Conservation (phyloP, 1,284 basidiomycete genomes). For the Somion occarium region DNA sequence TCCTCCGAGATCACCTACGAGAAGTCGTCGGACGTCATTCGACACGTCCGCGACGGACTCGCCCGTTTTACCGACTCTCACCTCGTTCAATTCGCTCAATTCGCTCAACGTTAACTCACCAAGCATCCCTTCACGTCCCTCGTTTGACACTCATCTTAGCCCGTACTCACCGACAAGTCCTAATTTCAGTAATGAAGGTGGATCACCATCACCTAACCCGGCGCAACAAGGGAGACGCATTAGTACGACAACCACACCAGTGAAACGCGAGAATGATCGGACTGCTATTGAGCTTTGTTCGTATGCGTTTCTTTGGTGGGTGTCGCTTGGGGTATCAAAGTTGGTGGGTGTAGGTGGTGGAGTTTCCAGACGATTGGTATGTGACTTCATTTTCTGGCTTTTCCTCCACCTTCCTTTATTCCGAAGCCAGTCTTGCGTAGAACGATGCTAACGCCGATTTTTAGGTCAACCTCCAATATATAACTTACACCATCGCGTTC, state of each 20-base stretch:
- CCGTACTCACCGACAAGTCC: no score
- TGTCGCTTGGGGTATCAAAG: slow-evolving; percentile 40
- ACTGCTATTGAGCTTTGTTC: slow-evolving; percentile 72
- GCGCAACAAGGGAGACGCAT: no score
- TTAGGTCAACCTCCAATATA: slow-evolving; percentile 86
- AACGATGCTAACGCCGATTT: background rate
- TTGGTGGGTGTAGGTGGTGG: slow-evolving; percentile 38
- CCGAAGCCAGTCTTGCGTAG: background rate
- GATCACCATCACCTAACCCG: no score
- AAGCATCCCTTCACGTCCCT: no score
- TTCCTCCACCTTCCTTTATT: background rate
- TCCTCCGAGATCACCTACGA: background rate
- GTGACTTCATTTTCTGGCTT: slow-evolving; percentile 4
- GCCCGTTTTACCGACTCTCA: no score
- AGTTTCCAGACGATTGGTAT: slow-evolving; percentile 77
- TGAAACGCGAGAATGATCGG: slow-evolving; percentile 56
- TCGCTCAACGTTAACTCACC: no score
- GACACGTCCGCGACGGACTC: no score
- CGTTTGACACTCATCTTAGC: no score
- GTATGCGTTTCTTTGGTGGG: slow-evolving; percentile 81
- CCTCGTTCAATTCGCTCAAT: no score
- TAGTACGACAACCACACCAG: no score
- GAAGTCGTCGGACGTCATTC: background rate
- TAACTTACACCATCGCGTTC: slow-evolving; percentile 87
- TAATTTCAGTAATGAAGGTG: no score